Evolutionary conservation across 192 early-diverging fungal species (phyloP), one percentile per base, ranked within the genome.

Genomic region (Gamsiella multidivaricata): DNA sequence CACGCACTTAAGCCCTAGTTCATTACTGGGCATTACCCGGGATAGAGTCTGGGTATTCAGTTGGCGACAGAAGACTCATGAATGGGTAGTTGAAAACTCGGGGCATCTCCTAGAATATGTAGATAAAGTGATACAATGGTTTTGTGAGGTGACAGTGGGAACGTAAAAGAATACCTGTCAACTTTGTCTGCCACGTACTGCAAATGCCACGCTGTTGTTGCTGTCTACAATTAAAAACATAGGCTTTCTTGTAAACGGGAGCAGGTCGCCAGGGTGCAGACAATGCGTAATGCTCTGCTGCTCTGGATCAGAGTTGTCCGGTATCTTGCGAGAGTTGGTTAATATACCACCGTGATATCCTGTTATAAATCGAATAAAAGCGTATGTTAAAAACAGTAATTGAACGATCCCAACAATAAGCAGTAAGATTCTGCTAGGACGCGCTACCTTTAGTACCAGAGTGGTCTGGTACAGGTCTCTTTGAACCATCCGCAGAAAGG

Each of bases 201-300:
- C 89, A 83, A 98, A 99, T 6, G 92, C 94, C 3, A 68, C 70
- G 22, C 93, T 94, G 76, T 96, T 94, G 61, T 87, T 90, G 82
- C 96, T 97, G 69, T 99, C 97, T 18, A 99, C 87, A 55, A 99
- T 88, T 22, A 98, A 72, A 65, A 98, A 98, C 65, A 99, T 82
- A 7, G 97, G 94, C 59, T 98, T 97, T 53, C 97, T 85, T 42
- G 96, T 96, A 60, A 96, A 98, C 0, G 97, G 97, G 11, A 97
- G 71, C 31, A 99, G 84, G 65, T 99, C 97, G 3, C 86, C 85
- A 5, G 97, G 96, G 63, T 96, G 94, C 20, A 98, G 81, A 23
- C 93, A 91, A 78, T 96, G 91, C 65, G 87, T 81, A 26, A 80
- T 76, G 22, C 54, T 78, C 49, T 65, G 84, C 42, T 81, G 83